Evolutionary conservation across 495 filamentous ascomycete genomes (phyloP).

Genomic region (Neurospora discreta): DNA sequence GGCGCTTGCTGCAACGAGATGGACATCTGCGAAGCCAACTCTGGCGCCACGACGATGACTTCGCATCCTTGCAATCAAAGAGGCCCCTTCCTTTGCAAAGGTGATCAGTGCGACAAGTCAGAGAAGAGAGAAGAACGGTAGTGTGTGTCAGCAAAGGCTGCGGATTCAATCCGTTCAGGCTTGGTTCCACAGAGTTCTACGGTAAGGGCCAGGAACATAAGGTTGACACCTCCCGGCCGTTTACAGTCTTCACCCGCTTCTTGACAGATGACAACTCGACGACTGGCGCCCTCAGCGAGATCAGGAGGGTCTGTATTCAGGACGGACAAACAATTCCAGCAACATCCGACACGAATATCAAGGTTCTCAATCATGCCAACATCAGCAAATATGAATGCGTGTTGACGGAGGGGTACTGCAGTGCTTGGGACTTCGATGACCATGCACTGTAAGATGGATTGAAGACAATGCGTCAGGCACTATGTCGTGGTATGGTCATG

Average conservation of each 20-base stretch:
- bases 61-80: conserved; percentile 44
- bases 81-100: conserved; percentile 37
- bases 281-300: conserved; percentile 41
- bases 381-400: conserved; percentile 30
- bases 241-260: conserved; percentile 63
- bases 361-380: conserved; percentile 19
- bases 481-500: conserved; percentile 55
- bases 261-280: conserved; percentile 38
- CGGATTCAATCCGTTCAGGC: conserved; percentile 47
- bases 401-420: conserved; percentile 49
- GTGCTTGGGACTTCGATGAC: conserved; percentile 37
- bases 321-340: conserved; percentile 42
- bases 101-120: conserved; percentile 30
- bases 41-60: conserved; percentile 41
- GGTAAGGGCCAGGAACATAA: conserved; percentile 28
- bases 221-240: conserved; percentile 48
- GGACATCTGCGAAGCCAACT: conserved; percentile 57
- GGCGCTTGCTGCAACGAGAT: conserved; percentile 51
- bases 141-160: conserved; percentile 55
- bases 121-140: conserved; percentile 24
- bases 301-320: conserved; percentile 52
- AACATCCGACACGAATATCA: conserved; percentile 14
- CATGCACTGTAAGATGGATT: conserved; percentile 48
- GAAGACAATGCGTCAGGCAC: conserved; percentile 43
- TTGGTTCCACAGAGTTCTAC: conserved; percentile 47